Evolutionary conservation across 805 yeast genomes (phyloP).

Genomic region (Saccharomycopsis sp.): DNA sequence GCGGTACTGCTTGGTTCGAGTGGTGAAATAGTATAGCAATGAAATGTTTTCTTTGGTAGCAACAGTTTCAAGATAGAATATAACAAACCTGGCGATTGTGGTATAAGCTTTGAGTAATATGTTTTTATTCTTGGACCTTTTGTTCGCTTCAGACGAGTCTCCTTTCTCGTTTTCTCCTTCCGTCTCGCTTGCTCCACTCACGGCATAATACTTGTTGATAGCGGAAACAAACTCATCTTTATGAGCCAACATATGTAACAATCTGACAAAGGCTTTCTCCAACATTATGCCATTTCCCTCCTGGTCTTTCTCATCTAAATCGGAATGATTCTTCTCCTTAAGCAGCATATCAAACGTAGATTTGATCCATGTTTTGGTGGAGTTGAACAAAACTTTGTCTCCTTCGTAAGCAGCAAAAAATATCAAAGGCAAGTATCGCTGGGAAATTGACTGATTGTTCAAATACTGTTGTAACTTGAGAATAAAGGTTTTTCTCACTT

Average conservation of each 20-base stretch:
- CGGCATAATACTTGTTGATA: slow-evolving; percentile 24
- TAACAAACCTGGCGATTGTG: slow-evolving; percentile 50
- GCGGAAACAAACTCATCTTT: slow-evolving; percentile 54
- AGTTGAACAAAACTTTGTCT: slow-evolving; percentile 36
- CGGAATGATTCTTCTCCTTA: too few species aligned
- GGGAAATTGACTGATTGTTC: slow-evolving; percentile 46
- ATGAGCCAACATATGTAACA: slow-evolving; percentile 65
- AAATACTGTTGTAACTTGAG: slow-evolving; percentile 36
- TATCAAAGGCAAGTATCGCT: slow-evolving; percentile 54
- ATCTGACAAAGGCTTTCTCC: slow-evolving; percentile 59
- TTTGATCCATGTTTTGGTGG: slow-evolving; percentile 61
- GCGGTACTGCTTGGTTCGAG: slow-evolving; percentile 68
- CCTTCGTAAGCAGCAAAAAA: slow-evolving; percentile 79
- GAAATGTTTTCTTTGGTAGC: slow-evolving; percentile 62
- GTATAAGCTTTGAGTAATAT: slow-evolving; percentile 35
- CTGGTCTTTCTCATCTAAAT: neutral
- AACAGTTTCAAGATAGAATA: slow-evolving; percentile 50
- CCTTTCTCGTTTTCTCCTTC: slow-evolving; percentile 2
- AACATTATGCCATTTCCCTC: slow-evolving; percentile 37
- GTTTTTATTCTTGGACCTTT: slow-evolving; percentile 20
- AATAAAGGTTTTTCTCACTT: slow-evolving; percentile 48
- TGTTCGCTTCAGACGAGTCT: neutral
- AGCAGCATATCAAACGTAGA: slow-evolving; percentile 39
- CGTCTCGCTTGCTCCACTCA: slow-evolving; percentile 4
- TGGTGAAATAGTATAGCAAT: slow-evolving; percentile 63